Conservation (phyloP, 306 rosid genomes). For the Sechiopsis laciniata region DNA sequence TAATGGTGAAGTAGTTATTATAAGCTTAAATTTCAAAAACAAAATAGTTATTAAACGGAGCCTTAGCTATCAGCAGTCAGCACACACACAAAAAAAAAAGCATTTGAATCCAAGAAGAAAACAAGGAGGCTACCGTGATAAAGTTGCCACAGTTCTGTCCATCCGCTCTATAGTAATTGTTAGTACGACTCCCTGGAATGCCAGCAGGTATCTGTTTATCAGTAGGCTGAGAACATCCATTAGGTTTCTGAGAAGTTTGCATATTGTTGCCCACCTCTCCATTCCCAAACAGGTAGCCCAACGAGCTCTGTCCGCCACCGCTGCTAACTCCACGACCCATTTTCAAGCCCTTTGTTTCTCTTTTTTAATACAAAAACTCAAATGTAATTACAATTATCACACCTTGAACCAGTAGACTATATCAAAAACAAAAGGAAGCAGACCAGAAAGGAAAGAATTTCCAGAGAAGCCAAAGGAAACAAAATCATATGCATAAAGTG, state of each 20-base stretch:
- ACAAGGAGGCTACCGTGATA: slow-evolving; percentile 53
- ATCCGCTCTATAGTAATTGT: slow-evolving; percentile 69
- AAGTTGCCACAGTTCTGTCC: slow-evolving; percentile 95
- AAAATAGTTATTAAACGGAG: no score
- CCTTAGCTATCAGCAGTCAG: not conserved
- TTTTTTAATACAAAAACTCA: slow-evolving; percentile 2
- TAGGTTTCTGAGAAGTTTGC: slow-evolving; percentile 27
- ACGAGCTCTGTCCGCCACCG: slow-evolving; percentile 82
- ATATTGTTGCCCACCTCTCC: slow-evolving; percentile 40
- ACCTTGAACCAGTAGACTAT: not conserved
- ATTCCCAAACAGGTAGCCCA: slow-evolving; percentile 74
- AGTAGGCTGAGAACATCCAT: slow-evolving; percentile 26
- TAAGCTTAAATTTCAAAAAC: no score
- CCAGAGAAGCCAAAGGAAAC: not conserved
- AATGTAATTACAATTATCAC: not conserved
- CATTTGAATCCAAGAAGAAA: not conserved
- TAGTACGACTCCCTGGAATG: slow-evolving; percentile 54
- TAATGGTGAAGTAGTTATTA: no score
- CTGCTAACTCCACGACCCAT: slow-evolving; percentile 83
- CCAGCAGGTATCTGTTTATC: slow-evolving; percentile 62
- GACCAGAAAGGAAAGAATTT: not conserved
- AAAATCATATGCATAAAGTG: not conserved
- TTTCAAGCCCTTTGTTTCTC: slow-evolving; percentile 19
- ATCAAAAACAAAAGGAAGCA: not conserved
- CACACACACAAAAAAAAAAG: no score